Evolutionary conservation across 2,329 filamentous ascomycete species (phyloP).

Genomic region (Penicillium sp.): DNA sequence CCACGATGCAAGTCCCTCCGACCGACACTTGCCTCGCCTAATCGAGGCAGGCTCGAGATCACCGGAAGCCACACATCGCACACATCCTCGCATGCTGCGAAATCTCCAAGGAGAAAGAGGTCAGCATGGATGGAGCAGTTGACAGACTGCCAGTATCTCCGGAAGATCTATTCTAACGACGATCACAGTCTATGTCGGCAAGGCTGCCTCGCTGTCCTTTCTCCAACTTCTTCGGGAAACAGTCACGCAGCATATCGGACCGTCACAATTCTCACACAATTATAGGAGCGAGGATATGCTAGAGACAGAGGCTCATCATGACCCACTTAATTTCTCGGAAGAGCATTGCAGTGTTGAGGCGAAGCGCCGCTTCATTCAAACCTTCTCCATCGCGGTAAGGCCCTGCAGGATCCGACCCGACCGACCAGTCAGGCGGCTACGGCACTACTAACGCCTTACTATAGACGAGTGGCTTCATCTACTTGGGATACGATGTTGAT

Average conservation of each 20-base stretch:
- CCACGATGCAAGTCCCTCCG: slow-evolving; percentile 11
- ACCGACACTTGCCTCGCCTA: slow-evolving; percentile 8
- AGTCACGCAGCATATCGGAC: slow-evolving; percentile 55
- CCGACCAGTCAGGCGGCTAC: neutral
- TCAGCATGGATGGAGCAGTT: slow-evolving; percentile 25
- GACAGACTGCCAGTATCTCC: too few relatives aligned
- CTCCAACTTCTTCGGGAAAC: slow-evolving; percentile 57
- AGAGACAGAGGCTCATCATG: slow-evolving; percentile 50
- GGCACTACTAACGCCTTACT: slow-evolving; percentile 11
- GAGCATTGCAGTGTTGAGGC: slow-evolving; percentile 34
- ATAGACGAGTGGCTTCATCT: slow-evolving; percentile 49
- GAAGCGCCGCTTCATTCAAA: slow-evolving; percentile 41
- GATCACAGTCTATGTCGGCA: slow-evolving; percentile 36
- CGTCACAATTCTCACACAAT: slow-evolving; percentile 58
- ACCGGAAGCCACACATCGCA: slow-evolving; percentile 37
- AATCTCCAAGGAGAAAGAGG: slow-evolving; percentile 58
- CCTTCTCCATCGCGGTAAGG: slow-evolving; percentile 34
- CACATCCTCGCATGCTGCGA: slow-evolving; percentile 51
- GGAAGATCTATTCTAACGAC: slow-evolving; percentile 42
- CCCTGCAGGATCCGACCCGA: slow-evolving; percentile 5
- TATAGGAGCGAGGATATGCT: slow-evolving; percentile 58
- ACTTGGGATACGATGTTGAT: slow-evolving; percentile 40
- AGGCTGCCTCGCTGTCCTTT: slow-evolving; percentile 55
- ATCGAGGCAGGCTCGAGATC: slow-evolving; percentile 27
- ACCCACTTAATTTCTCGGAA: slow-evolving; percentile 39